Conservation (phyloP, 768 basidiomycete genomes). For the Tulasnella sp. region DNA sequence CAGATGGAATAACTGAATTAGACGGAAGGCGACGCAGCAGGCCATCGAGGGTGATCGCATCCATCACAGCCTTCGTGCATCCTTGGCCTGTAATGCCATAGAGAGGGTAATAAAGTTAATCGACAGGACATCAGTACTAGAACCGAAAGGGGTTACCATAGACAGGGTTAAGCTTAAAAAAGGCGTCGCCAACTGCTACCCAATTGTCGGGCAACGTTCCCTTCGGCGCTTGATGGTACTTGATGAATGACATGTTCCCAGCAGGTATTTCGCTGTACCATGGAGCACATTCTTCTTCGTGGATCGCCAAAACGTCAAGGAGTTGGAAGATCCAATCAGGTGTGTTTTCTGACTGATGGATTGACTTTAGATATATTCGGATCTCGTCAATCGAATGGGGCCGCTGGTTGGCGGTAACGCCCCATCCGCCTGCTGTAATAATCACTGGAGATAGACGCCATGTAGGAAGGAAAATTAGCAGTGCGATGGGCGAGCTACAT, state of each 20-base stretch:
- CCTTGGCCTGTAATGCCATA: too few species aligned
- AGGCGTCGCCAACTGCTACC: constrained; percentile 4
- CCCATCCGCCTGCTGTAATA: neutral
- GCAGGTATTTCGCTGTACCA: neutral
- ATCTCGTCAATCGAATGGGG: constrained; percentile 8
- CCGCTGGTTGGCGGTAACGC: neutral
- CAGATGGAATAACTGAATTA: neutral
- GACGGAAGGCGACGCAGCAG: too few species aligned
- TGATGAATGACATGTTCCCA: neutral
- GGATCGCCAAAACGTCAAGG: constrained; percentile 6
- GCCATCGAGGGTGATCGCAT: too few species aligned
- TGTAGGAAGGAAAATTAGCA: too few species aligned
- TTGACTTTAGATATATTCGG: neutral
- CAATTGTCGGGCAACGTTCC: constrained; percentile 1
- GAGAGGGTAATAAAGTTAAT: too few species aligned
- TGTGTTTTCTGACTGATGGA: neutral
- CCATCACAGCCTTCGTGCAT: too few species aligned
- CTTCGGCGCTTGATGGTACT: neutral
- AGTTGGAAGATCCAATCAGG: constrained; percentile 5
- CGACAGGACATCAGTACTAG: too few species aligned
- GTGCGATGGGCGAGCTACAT: too few species aligned
- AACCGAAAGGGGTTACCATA: constrained; percentile 1
- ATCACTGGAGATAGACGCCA: neutral
- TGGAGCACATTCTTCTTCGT: constrained; percentile 1
- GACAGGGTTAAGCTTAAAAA: constrained; percentile 9